Conservation (phyloP, 305 asterid genomes). For the Salvia sclarea region DNA sequence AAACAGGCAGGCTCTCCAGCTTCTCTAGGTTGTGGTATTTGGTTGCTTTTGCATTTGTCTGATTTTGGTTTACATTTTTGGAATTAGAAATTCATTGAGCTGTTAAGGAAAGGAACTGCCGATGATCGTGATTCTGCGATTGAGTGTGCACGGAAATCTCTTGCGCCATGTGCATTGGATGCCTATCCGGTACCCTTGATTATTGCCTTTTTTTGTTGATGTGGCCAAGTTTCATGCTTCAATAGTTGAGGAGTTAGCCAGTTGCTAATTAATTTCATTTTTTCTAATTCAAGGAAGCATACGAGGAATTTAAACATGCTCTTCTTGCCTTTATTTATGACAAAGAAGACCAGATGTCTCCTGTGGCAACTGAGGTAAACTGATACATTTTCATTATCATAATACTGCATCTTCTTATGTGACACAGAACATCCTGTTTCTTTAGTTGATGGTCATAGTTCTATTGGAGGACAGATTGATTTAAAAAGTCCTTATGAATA, state of each 20-base stretch:
- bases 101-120: constrained; percentile 76
- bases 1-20: constrained; percentile 57
- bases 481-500: not conserved
- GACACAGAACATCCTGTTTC: not conserved
- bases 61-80: not conserved
- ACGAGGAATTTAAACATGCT: constrained; percentile 88
- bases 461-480: not conserved
- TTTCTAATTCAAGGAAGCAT: constrained; percentile 78
- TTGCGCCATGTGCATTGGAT: constrained; percentile 95
- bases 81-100: constrained; percentile 82
- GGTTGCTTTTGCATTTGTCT: not conserved
- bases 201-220: not conserved
- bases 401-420: not conserved
- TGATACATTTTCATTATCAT: constrained; percentile 12
- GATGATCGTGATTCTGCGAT: constrained; percentile 85
- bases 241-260: not conserved
- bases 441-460: constrained; percentile 8
- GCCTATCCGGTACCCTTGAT: constrained; percentile 80
- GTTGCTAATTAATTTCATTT: constrained; percentile 35
- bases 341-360: constrained; percentile 82
- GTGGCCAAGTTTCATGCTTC: not conserved
- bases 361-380: constrained; percentile 87
- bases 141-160: constrained; percentile 66
- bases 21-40: not conserved
- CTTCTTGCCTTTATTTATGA: constrained; percentile 87